These are phyloP conservation scores for Prosopis cineraria DNA, from an alignment of 306 rosid genomes.

Conservation along the genomic window DNA sequence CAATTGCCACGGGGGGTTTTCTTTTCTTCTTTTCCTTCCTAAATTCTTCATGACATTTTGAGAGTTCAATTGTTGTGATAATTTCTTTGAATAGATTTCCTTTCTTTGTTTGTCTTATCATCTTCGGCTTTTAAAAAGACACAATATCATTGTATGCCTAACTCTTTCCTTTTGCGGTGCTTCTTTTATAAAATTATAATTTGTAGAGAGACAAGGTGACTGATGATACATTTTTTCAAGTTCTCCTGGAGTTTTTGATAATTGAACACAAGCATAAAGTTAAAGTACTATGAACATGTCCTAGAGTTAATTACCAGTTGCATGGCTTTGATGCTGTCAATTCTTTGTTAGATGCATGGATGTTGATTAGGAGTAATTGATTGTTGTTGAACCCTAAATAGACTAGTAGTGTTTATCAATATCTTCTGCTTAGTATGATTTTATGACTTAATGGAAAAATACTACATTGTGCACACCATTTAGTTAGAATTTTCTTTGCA, in stretches of 20 bases:
- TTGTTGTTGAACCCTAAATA: neutral
- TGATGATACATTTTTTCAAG: neutral
- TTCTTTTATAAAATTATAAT: neutral
- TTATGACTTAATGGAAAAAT: neutral
- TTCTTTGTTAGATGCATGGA: no score
- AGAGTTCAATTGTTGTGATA: neutral
- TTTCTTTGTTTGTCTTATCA: neutral
- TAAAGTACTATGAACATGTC: neutral
- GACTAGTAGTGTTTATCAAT: no score
- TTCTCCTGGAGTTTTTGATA: neutral
- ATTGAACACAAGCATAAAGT: slow-evolving; percentile 2
- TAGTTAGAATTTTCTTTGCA: neutral
- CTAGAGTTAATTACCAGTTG: neutral
- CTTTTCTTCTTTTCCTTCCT: no score
- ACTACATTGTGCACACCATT: neutral
- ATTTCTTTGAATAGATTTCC: neutral
- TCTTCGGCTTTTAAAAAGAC: neutral
- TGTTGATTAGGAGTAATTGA: neutral
- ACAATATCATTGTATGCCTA: neutral
- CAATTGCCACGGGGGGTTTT: no score
- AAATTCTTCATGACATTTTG: neutral
- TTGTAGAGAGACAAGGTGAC: neutral
- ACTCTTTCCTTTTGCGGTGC: neutral
- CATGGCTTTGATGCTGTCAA: neutral
- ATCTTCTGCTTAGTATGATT: neutral